Base-by-base conservation (phyloP, 441 rosid genomes). In the Adansonia madagascariensis region DNA sequence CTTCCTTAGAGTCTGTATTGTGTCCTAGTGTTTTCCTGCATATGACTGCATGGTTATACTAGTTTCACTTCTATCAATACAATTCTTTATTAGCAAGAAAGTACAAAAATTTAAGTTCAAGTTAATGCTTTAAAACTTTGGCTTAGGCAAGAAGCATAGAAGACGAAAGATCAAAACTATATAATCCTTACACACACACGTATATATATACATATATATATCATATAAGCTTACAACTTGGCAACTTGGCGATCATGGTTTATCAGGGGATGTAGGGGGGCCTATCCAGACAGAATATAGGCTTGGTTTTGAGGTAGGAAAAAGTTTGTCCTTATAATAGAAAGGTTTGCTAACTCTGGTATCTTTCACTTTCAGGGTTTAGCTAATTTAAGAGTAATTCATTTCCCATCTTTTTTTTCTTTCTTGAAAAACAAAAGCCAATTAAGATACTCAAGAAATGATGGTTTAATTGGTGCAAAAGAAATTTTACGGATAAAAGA, bases 71-170 rank as follows among this genome's bases (percentile, higher is more conserved):
- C 35, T 27, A 27, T 27, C 35, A 27, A 27, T 27, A 27, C 35
- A 27, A 27, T 27, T 27, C 35, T 27, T 27, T 27, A 1, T 27
- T 27, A 27, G 35, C 35, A 27, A 27, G 35, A 27, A 27, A 27
- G 35, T 27, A 27, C 35, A 27, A 39, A 39, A 39, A 5, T 39
- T 39, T 39, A 39, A 39, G 5, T 43, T 43, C 9, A 7, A 5
- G 9, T 43, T 43, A 1, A 43, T 43, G 8, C 2, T 43, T 6
- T 43, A 82, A 80, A 75, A 80, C 74, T 44, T 75, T 61, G 78
- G 78, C 69, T 73, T 27, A 67, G 61, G 67, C 63, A 62, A 56
- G 71, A 61, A 74, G 81, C 56, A 66, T 71, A 44, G 57, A 2
- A 27, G 6, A 71, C 24, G 46, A 43, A 72, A 63, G 15, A 77